These are phyloP conservation scores for Phaffia tasmanica DNA, from an alignment of 768 basidiomycete genomes.

Conservation along the genomic window DNA sequence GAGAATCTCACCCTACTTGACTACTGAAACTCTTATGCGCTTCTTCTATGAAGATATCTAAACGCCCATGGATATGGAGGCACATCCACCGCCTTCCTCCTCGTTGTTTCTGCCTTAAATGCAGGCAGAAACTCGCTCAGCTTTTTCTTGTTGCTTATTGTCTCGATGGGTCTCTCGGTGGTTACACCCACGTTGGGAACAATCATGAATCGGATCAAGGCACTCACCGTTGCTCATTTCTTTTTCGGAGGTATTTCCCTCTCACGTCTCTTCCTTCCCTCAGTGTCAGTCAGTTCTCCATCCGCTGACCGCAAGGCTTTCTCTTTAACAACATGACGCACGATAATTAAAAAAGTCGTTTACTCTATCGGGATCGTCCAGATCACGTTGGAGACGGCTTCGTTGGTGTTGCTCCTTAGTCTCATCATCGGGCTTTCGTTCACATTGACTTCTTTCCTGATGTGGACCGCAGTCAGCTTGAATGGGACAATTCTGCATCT, in stretches of 20 bases:
- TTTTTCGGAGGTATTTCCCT: neutral
- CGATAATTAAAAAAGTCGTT: slow-evolving; percentile 47
- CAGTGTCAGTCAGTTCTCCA: slow-evolving; percentile 4
- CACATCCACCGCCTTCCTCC: slow-evolving; percentile 63
- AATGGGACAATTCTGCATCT: slow-evolving; percentile 81
- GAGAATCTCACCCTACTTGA: neutral
- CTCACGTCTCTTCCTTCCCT: neutral
- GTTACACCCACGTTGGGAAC: slow-evolving; percentile 75
- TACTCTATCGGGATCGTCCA: slow-evolving; percentile 93
- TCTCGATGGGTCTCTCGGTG: slow-evolving; percentile 82
- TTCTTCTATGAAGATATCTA: slow-evolving; percentile 46
- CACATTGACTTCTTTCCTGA: slow-evolving; percentile 85
- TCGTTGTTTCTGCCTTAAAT: slow-evolving; percentile 90
- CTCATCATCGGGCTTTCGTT: slow-evolving; percentile 92
- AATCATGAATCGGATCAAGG: slow-evolving; percentile 71
- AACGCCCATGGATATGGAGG: slow-evolving; percentile 46
- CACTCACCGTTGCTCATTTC: slow-evolving; percentile 56
- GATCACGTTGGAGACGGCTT: slow-evolving; percentile 63
- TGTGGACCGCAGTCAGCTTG: slow-evolving; percentile 74
- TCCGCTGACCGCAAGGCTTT: too few relatives aligned
- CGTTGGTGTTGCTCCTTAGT: slow-evolving; percentile 62
- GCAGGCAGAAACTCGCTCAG: slow-evolving; percentile 85
- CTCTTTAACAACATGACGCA: neutral
- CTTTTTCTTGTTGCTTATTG: slow-evolving; percentile 88
- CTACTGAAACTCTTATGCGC: neutral